These are phyloP conservation scores for Eucalyptus microcorys DNA, from an alignment of 345 rosid genomes.

Conservation along the genomic window DNA sequence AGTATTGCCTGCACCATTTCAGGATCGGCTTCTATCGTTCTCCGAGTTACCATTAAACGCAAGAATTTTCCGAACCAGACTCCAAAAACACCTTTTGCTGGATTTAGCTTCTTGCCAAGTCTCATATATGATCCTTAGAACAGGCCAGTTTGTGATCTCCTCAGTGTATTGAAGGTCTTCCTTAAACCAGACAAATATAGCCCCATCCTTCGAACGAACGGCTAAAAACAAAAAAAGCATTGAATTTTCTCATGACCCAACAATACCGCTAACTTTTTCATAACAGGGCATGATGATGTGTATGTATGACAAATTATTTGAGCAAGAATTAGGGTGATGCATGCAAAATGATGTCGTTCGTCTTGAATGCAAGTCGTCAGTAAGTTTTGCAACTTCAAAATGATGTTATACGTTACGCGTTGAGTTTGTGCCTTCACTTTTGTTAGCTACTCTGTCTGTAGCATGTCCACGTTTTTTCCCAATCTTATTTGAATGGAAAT, in stretches of 20 bases:
- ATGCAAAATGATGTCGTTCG: background rate
- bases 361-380: background rate
- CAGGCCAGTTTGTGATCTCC: background rate
- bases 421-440: background rate
- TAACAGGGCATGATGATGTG: background rate
- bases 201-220: background rate
- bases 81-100: background rate
- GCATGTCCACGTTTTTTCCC: background rate
- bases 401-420: background rate
- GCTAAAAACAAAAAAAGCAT: background rate
- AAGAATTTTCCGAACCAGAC: background rate
- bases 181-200: background rate
- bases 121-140: background rate
- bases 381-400: background rate
- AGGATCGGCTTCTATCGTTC: background rate
- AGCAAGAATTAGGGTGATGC: background rate
- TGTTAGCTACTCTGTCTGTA: background rate
- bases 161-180: background rate
- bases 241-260: background rate
- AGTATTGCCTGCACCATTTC: background rate
- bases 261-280: background rate
- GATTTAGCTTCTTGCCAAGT: background rate
- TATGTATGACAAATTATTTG: background rate
- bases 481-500: background rate
- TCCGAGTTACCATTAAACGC: background rate